These are phyloP conservation scores for Botrytis pseudocinerea DNA, from an alignment of 2,329 filamentous ascomycete species.

Conservation along the genomic window DNA sequence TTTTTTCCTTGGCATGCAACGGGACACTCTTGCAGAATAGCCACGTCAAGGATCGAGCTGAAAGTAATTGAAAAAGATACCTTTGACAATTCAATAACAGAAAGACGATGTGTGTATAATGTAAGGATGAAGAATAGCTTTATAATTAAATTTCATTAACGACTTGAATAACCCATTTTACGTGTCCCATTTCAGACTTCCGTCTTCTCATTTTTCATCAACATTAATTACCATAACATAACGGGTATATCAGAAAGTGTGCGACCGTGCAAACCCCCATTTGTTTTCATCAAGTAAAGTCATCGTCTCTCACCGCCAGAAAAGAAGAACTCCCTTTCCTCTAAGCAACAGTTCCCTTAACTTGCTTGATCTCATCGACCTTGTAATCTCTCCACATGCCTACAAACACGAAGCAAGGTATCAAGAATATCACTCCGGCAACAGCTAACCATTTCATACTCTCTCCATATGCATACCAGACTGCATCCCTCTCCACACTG, in stretches of 20 bases:
- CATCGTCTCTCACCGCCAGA: neutral
- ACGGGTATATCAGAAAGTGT: neutral
- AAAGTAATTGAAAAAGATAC: neutral
- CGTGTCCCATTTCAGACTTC: neutral
- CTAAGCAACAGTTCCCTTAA: constrained; percentile 36
- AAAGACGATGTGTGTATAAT: neutral
- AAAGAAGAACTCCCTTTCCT: neutral
- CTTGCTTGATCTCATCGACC: constrained; percentile 43
- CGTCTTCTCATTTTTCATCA: neutral
- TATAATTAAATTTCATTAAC: neutral
- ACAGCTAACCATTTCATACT: constrained; percentile 49
- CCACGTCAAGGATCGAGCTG: neutral
- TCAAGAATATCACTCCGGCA: constrained; percentile 44
- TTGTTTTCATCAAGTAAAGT: neutral
- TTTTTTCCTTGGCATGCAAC: neutral
- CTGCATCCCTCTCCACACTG: constrained; percentile 53
- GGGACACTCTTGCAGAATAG: neutral
- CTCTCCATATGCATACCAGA: constrained; percentile 60
- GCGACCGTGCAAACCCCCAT: neutral
- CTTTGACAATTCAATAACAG: neutral
- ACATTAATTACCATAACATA: neutral
- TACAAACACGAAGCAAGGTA: constrained; percentile 45
- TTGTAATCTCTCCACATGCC: constrained; percentile 51
- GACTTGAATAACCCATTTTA: neutral
- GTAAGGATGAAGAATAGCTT: neutral